Percentiles rank a stretch among this genome's conserved stretches.
These are phyloP conservation scores for Halophytophthora batemanensis DNA, from an alignment of 352 stramenopile species.

Conservation along the genomic window DNA sequence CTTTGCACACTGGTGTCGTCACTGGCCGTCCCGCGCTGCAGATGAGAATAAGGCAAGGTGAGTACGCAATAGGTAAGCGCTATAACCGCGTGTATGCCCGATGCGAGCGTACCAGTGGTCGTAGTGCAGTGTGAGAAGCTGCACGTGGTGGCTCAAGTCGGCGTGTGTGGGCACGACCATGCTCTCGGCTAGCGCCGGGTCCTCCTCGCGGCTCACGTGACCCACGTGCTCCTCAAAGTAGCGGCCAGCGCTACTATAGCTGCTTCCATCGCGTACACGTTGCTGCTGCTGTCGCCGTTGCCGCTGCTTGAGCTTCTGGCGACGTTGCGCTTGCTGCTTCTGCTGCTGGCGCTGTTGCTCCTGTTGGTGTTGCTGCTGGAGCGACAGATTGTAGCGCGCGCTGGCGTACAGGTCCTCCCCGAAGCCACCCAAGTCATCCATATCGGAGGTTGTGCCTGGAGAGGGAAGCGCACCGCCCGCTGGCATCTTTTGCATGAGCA, in stretches of 20 bases:
- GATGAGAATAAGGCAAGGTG: constrained; percentile 1
- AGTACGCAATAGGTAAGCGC: neutral
- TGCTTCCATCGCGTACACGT: constrained; percentile 18
- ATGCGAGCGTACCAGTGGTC: constrained; percentile 54
- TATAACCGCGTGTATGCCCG: neutral
- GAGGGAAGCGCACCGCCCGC: constrained; percentile 1
- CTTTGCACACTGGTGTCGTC: constrained; percentile 62
- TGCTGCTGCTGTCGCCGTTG: constrained; percentile 24
- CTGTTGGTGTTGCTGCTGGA: constrained; percentile 38
- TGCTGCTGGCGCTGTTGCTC: constrained; percentile 17
- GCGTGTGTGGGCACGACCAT: constrained; percentile 65
- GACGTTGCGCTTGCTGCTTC: constrained; percentile 19
- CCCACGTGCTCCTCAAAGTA: constrained; percentile 25
- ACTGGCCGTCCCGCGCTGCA: constrained; percentile 55
- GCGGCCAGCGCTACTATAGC: constrained; percentile 15
- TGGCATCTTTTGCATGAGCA: constrained; percentile 41
- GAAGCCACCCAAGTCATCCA: constrained; percentile 29
- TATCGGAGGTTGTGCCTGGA: constrained; percentile 13
- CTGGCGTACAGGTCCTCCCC: constrained; percentile 39
- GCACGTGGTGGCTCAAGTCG: constrained; percentile 70
- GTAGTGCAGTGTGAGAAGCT: constrained; percentile 65
- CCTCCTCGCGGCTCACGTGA: constrained; percentile 16
- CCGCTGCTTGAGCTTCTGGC: constrained; percentile 19
- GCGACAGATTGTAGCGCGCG: constrained; percentile 41
- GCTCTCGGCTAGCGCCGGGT: constrained; percentile 45